A percentile compares a stretch with the other conserved stretches of the same genome.
Evolutionary conservation across 352 stramenopile genomes (phyloP).

Genomic region (Globisporangium okanoganense): DNA sequence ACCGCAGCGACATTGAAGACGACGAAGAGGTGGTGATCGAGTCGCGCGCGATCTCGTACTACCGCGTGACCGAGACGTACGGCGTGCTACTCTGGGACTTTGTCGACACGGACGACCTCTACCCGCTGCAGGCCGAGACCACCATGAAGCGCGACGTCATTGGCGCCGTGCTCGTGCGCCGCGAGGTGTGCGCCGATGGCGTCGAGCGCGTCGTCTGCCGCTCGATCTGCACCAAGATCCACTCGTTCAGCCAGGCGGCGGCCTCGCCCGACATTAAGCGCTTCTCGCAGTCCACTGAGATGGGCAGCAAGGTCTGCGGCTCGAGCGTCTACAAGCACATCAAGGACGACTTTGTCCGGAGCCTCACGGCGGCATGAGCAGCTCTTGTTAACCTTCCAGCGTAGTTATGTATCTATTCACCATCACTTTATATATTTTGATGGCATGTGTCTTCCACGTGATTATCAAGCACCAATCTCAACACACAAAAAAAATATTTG

Average conservation of each 20-base stretch:
- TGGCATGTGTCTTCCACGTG: background rate
- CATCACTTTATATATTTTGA: background rate
- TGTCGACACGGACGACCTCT: constrained; percentile 32
- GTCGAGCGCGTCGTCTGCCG: constrained; percentile 52
- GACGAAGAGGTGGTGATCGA: constrained; percentile 28
- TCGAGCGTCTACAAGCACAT: constrained; percentile 42
- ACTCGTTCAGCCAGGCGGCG: constrained; percentile 22
- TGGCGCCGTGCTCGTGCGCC: constrained; percentile 31
- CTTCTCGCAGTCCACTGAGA: constrained; percentile 24
- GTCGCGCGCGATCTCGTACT: constrained; percentile 23
- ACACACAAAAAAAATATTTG: background rate
- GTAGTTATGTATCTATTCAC: background rate
- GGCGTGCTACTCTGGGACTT: constrained; percentile 33
- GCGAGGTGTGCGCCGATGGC: constrained; percentile 39
- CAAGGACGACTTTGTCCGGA: constrained; percentile 17
- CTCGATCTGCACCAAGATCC: constrained; percentile 56
- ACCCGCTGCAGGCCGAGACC: constrained; percentile 18
- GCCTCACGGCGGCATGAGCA: constrained; percentile 6
- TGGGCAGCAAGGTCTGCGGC: constrained; percentile 32
- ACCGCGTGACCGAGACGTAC: constrained; percentile 24
- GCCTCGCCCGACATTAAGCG: constrained; percentile 15
- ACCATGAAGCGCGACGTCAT: constrained; percentile 29
- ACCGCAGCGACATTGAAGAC: constrained; percentile 20
- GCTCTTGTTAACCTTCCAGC: background rate
- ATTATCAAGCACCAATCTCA: background rate